phyloP scores from a whole-genome alignment of 352 stramenopile genomes.

The Globisporangium camurandrum region DNA sequence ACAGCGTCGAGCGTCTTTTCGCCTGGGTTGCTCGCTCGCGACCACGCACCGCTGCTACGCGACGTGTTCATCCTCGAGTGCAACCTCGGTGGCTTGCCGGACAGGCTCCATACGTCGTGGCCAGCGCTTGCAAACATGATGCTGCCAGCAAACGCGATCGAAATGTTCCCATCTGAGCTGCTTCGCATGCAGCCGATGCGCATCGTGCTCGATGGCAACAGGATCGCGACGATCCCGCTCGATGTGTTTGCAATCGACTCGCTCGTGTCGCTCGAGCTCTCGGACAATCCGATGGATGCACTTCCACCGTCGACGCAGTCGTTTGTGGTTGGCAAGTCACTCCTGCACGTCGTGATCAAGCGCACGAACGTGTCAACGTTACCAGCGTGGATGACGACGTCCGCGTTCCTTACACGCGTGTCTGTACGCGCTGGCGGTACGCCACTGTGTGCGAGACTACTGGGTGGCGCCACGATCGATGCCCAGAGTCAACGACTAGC shows the following conservation, averaged over 20 bases:
- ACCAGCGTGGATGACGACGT: conserved; percentile 10
- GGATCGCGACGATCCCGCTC: conserved; percentile 2
- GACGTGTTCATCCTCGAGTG: conserved; percentile 4
- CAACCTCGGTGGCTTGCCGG: conserved; percentile 2
- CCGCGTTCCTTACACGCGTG: conserved; percentile 5
- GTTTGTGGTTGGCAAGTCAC: conserved; percentile 1
- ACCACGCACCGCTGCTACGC: not conserved
- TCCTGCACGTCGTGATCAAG: conserved; percentile 6
- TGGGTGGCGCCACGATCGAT: not conserved
- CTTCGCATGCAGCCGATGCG: conserved; percentile 10
- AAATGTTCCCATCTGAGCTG: conserved; percentile 1
- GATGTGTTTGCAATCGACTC: conserved; percentile 8
- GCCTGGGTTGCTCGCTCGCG: conserved; percentile 4
- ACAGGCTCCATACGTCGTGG: conserved; percentile 2
- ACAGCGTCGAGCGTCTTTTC: conserved; percentile 4
- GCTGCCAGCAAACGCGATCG: conserved; percentile 6
- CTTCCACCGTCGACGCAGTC: conserved; percentile 2
- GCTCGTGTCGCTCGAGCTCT: conserved; percentile 7
- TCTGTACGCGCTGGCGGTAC: conserved; percentile 6
- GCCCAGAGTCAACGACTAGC: not conserved
- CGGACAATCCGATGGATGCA: not conserved
- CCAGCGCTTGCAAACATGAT: conserved; percentile 6
- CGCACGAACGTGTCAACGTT: conserved; percentile 8
- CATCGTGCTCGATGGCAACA: conserved; percentile 10
- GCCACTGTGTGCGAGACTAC: conserved; percentile 7